phyloP scores from a whole-genome alignment of 331 rosid species.

The Quercus phellos region DNA sequence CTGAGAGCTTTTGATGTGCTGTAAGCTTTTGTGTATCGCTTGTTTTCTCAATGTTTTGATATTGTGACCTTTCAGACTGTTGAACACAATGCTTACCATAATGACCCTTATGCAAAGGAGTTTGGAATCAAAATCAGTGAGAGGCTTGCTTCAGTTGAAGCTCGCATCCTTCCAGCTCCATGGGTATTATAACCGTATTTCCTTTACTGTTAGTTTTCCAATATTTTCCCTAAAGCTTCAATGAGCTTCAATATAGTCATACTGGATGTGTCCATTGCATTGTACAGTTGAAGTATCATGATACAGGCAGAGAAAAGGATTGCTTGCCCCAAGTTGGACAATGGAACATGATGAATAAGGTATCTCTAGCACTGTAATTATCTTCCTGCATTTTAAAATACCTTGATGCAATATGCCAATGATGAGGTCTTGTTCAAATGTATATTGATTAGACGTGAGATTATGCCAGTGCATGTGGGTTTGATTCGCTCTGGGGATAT shows the following conservation, averaged over 20 bases:
- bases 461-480: too few relatives aligned
- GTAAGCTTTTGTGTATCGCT: neutral
- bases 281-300: conserved; percentile 86
- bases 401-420: too few relatives aligned
- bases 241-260: neutral
- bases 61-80: conserved; percentile 52
- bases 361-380: conserved; percentile 2
- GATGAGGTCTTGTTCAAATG: too few relatives aligned
- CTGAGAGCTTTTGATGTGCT: neutral
- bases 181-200: conserved; percentile 49
- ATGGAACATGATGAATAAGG: conserved; percentile 99
- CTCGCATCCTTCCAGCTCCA: conserved; percentile 93
- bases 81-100: conserved; percentile 71
- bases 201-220: neutral
- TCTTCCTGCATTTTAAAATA: neutral
- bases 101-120: conserved; percentile 83
- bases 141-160: conserved; percentile 91
- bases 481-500: too few relatives aligned
- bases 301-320: conserved; percentile 86
- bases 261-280: neutral
- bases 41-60: neutral
- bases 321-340: conserved; percentile 97
- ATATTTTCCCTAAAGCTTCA: neutral
- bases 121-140: conserved; percentile 90
- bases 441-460: too few relatives aligned